Base-by-base conservation (phyloP, 2,329 filamentous ascomycete species). In the Penicillium verrucosum region DNA sequence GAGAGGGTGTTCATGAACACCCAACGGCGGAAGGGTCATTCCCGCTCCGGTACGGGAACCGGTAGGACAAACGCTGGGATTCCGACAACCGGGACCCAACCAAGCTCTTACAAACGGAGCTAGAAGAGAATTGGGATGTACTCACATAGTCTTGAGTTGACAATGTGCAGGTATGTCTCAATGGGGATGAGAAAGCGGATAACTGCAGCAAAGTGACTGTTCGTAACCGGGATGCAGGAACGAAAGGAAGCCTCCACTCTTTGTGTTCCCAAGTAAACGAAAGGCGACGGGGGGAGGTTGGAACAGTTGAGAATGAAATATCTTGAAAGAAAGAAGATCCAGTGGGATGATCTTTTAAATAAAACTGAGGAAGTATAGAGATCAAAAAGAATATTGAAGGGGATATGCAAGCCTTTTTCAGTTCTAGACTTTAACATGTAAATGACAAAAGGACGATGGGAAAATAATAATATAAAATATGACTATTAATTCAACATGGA, bases 171-270 rank as follows among this genome's bases (percentile, higher is more conserved):
- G 54, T 21, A 21, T 51, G 42, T 51, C 46, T 60, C 48, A 58
- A 52, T 41, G 32, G 43, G 29, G 36, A 59, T 62, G 44, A n/a
- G 21, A 34, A 55, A 46, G 16, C 37, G 58, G 61, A 58, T 60
- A 47, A 59, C 56, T 59, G 63, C 60, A 65, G 62, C 7, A 30
- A 21, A 51, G 54, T 52, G 41, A 57, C 53, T 59, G 59, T 50
- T 60, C 42, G 56, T 51, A 61, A 55, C 62, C 62, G 61, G 36
- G 56, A 57, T 64, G 60, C 62, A 64, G 61, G 62, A 60, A 60
- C 57, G 40, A 59, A 42, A 44, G 54, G 51, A 45, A 54, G 50
- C 47, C 51, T 54, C 57, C 49, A 43, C 52, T 48, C 34, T 27
- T 46, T 25, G 5, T 34, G 8, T 46, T 23, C 30, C 29, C 8